Evolutionary conservation across 1,284 basidiomycete species (phyloP).

Genomic region (Xerocomus minutiporus): DNA sequence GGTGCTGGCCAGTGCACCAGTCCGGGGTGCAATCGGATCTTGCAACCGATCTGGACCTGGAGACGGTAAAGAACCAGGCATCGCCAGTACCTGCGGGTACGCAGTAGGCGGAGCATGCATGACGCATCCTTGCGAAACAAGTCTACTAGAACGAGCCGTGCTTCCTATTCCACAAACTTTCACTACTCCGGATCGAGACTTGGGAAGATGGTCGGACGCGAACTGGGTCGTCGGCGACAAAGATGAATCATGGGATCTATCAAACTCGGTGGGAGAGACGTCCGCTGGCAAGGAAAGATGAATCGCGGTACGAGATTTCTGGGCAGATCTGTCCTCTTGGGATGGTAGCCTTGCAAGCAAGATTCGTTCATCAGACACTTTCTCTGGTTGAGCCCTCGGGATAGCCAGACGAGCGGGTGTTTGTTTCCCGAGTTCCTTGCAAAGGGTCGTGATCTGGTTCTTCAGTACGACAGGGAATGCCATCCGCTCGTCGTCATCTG

Average conservation of each 20-base stretch:
- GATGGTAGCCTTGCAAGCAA: neutral
- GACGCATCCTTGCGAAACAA: conserved; percentile 5
- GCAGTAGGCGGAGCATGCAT: conserved; percentile 23
- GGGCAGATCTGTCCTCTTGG: conserved; percentile 3
- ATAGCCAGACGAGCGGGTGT: neutral
- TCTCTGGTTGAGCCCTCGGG: neutral
- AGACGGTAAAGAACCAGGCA: conserved; percentile 28
- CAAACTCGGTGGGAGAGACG: neutral
- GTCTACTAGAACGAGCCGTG: neutral
- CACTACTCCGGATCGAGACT: neutral
- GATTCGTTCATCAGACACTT: neutral
- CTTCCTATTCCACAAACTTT: neutral
- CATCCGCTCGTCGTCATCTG: conserved; percentile 44
- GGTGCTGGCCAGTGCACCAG: neutral
- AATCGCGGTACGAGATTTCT: neutral
- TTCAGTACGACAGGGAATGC: conserved; percentile 49
- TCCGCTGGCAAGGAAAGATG: neutral
- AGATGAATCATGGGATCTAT: neutral
- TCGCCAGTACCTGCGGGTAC: conserved; percentile 23
- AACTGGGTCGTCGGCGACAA: neutral
- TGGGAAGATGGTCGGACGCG: neutral
- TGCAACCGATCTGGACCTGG: neutral
- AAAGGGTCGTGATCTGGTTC: conserved; percentile 54
- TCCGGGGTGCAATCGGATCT: neutral
- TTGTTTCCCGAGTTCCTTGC: conserved; percentile 52